These are phyloP conservation scores for Verticillium zaregamsianum DNA, from an alignment of 2,329 filamentous ascomycete species.

Conservation along the genomic window DNA sequence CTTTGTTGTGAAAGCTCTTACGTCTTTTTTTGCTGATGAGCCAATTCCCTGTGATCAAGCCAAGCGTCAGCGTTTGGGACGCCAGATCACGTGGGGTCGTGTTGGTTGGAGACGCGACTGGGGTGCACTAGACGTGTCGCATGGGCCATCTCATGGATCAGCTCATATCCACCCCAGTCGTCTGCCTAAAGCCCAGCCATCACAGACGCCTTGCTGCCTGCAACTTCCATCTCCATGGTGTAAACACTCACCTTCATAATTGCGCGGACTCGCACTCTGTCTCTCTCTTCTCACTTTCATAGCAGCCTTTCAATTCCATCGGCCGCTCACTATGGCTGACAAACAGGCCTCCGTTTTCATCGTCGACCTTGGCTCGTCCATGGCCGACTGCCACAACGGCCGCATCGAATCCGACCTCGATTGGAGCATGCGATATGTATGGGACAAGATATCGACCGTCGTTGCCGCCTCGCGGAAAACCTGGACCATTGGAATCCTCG, in stretches of 20 bases:
- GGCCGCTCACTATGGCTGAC: conserved; percentile 64
- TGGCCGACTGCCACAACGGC: conserved; percentile 68
- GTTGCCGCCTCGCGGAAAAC: conserved; percentile 64
- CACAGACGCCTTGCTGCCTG: not conserved
- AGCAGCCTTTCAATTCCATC: not conserved
- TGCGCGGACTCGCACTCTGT: not conserved
- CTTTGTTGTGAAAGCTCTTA: not conserved
- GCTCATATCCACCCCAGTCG: not conserved
- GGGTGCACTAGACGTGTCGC: not conserved
- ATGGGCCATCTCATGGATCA: not conserved
- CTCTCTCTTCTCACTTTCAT: not conserved
- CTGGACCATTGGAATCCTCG: conserved; percentile 73
- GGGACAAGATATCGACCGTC: conserved; percentile 78
- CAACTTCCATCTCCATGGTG: not conserved
- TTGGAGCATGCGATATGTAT: conserved; percentile 86
- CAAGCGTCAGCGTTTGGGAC: not conserved
- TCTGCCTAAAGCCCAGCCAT: not conserved
- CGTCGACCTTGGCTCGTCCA: conserved; percentile 82
- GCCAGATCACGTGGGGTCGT: conserved; percentile 3
- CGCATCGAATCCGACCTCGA: conserved; percentile 78
- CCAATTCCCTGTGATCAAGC: too few relatives aligned
- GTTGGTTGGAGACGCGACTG: not conserved
- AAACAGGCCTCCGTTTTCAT: conserved; percentile 95
- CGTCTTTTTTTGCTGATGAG: not conserved
- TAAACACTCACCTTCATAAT: not conserved